Base-by-base conservation (phyloP, 805 yeast species). In the Teunomyces kruisii region DNA sequence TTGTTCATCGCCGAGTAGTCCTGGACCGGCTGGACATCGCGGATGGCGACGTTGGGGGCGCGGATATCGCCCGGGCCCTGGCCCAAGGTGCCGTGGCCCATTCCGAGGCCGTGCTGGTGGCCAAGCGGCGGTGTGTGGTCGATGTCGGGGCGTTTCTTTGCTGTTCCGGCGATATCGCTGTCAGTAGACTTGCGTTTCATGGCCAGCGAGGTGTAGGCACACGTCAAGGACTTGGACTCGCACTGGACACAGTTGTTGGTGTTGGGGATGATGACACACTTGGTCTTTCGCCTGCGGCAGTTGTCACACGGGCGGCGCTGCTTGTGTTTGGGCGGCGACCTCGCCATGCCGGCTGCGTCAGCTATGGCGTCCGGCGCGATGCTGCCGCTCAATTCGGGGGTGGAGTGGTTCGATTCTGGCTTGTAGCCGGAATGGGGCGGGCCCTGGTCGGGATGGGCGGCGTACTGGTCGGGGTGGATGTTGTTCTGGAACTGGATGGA, bases 281-380 rank as follows among this genome's bases (percentile, higher is more conserved):
- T 81, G 16, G 86, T 84, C 58, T 87, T 88, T 39, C 91, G 74
- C 46, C 90, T 70, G 33, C 95, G 74, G 63, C 97, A 91, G 53
- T 84, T 88, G 58, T 88, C 96, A 59, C 97, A 90, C 0, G 95
- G 92, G 29, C 81, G 67, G 16, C 78, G 65, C 51, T 74, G 78
- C 46, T 76, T 77, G 32, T 38, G 39, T 13, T 13, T 31, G 15
- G 44, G 31, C 6, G 36, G 37, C 14, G 42, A 45, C 9, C 42
- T 16, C 17, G 17, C 14, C 22, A 36, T 10, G 30, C 40, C 17
- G 28, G 30, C 31, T 14, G 33, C 16, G 16, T 35, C 38, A n/a
- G 17, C 38, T n/a, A 13, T 22, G 14, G 38, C 38, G 38, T 35
- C 38, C 28, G 28, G 38, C 38, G 38, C 38, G 13, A 35, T 22